Conservation (phyloP, 2,329 filamentous ascomycete species). For the Passalora sequoiae region DNA sequence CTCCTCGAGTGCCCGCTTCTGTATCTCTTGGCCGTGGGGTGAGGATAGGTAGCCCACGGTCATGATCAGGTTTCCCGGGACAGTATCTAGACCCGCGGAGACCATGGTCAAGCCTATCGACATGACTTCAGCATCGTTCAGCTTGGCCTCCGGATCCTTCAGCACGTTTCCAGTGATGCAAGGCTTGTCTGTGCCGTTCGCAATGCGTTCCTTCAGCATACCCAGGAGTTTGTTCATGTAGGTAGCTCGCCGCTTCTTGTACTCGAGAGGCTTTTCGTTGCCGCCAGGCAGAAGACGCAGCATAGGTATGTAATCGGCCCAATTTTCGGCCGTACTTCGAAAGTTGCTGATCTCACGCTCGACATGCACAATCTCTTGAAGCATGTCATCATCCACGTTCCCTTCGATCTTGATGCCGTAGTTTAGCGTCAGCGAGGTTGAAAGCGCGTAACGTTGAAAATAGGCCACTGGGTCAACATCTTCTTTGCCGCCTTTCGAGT, state of each 20-base stretch:
- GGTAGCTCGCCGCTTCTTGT: constrained; percentile 62
- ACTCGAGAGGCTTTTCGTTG: constrained; percentile 60
- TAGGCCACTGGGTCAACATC: constrained; percentile 63
- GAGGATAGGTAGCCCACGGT: constrained; percentile 71
- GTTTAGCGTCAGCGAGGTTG: constrained; percentile 71
- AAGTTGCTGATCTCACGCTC: constrained; percentile 73
- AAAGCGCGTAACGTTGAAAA: constrained; percentile 70
- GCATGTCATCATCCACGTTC: constrained; percentile 60
- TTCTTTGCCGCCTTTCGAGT: constrained; percentile 56
- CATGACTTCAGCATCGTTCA: constrained; percentile 69
- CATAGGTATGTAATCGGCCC: constrained; percentile 72
- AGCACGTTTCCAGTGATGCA: constrained; percentile 67
- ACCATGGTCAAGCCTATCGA: constrained; percentile 80
- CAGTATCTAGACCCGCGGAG: constrained; percentile 73
- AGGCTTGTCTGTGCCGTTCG: constrained; percentile 59
- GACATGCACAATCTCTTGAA: constrained; percentile 69
- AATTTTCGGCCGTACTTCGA: constrained; percentile 74
- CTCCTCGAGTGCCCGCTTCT: constrained; percentile 62
- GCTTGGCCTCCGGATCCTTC: constrained; percentile 63
- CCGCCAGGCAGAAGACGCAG: constrained; percentile 60
- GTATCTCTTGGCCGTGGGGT: constrained; percentile 62
- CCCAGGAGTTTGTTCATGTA: constrained; percentile 58
- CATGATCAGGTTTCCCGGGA: constrained; percentile 75
- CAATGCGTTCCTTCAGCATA: constrained; percentile 57
- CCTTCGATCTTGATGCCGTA: constrained; percentile 73